phyloP scores from a whole-genome alignment of 139 green algal genomes.

The Desmodesmus armatus region DNA sequence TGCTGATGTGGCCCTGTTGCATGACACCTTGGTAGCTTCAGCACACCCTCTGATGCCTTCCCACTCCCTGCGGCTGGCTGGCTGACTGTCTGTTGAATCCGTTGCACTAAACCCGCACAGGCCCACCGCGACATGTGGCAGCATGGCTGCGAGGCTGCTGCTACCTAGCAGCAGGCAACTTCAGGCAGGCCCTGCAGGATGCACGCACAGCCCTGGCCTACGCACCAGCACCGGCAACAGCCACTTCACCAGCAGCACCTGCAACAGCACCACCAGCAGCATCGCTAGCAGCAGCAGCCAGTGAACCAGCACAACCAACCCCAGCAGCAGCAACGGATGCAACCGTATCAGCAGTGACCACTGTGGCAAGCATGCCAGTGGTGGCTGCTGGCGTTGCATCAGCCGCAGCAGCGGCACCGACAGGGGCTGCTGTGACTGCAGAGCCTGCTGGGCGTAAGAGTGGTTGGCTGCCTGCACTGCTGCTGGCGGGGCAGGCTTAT shows the following conservation, averaged over 20 bases:
- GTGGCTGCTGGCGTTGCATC: background rate
- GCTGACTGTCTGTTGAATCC: background rate
- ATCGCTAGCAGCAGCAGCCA: background rate
- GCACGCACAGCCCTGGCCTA: slow-evolving; percentile 21
- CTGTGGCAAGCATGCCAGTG: background rate
- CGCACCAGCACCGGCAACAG: background rate
- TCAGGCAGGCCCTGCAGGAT: slow-evolving; percentile 10
- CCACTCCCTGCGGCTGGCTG: background rate
- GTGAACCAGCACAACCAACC: background rate
- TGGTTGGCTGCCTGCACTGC: slow-evolving; percentile 26
- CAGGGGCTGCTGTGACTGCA: background rate
- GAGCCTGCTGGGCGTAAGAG: background rate
- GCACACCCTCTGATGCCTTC: background rate
- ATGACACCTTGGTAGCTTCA: background rate
- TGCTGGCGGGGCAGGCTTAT: background rate
- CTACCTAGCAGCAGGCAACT: slow-evolving; percentile 26
- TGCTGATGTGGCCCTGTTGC: background rate
- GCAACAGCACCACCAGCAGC: background rate
- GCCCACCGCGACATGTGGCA: background rate
- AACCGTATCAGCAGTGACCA: background rate
- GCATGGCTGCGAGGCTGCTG: slow-evolving; percentile 14
- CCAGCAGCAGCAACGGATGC: background rate
- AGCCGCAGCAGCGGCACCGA: background rate
- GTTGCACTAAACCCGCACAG: background rate
- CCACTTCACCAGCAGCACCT: background rate